These are phyloP conservation scores for Lactarius sp. DNA, from an alignment of 768 basidiomycete genomes.

Conservation along the genomic window DNA sequence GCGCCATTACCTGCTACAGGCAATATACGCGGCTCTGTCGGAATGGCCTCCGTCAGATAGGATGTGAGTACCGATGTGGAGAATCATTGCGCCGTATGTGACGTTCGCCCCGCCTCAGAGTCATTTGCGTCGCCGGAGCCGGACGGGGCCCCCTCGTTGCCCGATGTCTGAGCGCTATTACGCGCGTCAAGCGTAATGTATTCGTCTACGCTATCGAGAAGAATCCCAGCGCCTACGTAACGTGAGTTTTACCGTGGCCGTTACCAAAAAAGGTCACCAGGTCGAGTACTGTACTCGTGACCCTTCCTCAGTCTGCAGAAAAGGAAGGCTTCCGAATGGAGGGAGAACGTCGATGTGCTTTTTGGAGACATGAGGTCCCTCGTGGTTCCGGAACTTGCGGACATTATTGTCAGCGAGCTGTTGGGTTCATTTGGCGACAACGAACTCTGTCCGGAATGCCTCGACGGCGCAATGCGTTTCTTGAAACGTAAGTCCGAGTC, in stretches of 20 bases:
- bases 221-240: conserved; percentile 92
- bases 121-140: conserved; percentile 90
- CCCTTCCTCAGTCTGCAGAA: conserved; percentile 65
- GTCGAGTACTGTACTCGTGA: conserved; percentile 10
- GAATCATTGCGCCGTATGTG: not conserved
- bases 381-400: conserved; percentile 78
- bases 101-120: conserved; percentile 38
- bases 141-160: conserved; percentile 91
- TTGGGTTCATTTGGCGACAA: conserved; percentile 98
- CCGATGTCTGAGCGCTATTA: conserved; percentile 72
- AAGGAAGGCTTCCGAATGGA: conserved; percentile 79
- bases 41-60: conserved; percentile 59
- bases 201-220: conserved; percentile 90
- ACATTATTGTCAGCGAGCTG: conserved; percentile 93
- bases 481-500: conserved; percentile 53
- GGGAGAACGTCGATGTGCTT: conserved; percentile 68
- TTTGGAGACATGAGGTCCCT: conserved; percentile 92
- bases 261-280: conserved; percentile 20
- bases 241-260: conserved; percentile 50
- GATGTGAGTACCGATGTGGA: conserved; percentile 48
- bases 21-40: conserved; percentile 71
- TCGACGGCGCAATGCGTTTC: conserved; percentile 92
- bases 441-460: conserved; percentile 95
- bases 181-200: conserved; percentile 57
- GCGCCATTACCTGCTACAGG: conserved; percentile 39